Percentiles rank a stretch among this genome's conserved stretches.
These are phyloP conservation scores for Cyberlindnera subsufficiens DNA, from an alignment of 805 yeast species.

Conservation along the genomic window DNA sequence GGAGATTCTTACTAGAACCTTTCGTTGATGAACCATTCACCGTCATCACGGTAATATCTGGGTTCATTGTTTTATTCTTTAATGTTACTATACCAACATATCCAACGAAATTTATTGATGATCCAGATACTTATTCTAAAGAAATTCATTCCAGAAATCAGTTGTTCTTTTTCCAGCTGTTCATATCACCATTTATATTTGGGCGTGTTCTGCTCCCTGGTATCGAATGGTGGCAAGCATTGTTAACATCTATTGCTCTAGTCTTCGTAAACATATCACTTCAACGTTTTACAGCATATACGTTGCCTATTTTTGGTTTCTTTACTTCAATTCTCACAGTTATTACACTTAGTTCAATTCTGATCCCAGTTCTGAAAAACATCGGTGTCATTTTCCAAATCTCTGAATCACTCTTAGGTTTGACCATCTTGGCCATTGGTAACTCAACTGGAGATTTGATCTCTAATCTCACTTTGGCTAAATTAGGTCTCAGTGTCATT, in stretches of 20 bases:
- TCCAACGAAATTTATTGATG: slow-evolving; percentile 3
- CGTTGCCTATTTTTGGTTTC: slow-evolving; percentile 52
- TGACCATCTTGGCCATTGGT: slow-evolving; percentile 87
- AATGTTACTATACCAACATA: slow-evolving; percentile 12
- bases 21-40: slow-evolving; percentile 5
- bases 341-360: slow-evolving; percentile 60
- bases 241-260: neutral
- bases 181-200: slow-evolving; percentile 15
- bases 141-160: slow-evolving; percentile 5
- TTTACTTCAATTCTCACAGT: slow-evolving; percentile 61
- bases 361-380: slow-evolving; percentile 58
- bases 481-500: slow-evolving; percentile 78
- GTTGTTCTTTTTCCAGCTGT: slow-evolving; percentile 26
- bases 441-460: slow-evolving; percentile 89
- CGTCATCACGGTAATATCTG: neutral
- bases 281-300: neutral
- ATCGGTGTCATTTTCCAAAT: slow-evolving; percentile 54
- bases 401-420: slow-evolving; percentile 76
- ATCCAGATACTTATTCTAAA: neutral
- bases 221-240: neutral
- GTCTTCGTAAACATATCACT: neutral
- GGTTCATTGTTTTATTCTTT: slow-evolving; percentile 6
- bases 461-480: slow-evolving; percentile 74
- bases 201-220: neutral
- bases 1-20: slow-evolving; percentile 2